Conservation (phyloP, 2,329 filamentous ascomycete genomes). For the Fusarium coicis region DNA sequence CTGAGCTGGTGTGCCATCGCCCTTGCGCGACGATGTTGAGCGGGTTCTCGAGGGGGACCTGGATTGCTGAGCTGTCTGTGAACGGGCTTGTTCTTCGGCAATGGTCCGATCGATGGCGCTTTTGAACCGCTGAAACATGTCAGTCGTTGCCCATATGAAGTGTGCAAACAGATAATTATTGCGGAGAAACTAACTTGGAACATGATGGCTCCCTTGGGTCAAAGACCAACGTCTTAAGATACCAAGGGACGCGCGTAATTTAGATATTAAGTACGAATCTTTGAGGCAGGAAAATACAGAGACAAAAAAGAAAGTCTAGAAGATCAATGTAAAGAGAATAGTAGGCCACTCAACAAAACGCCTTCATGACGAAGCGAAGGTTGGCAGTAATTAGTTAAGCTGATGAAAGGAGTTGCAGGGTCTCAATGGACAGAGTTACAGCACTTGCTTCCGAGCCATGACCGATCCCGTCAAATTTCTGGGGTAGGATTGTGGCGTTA, state of each 20-base stretch:
- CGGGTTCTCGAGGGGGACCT: constrained; percentile 53
- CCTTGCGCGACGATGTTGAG: constrained; percentile 54
- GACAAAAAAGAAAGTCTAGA: constrained; percentile 4
- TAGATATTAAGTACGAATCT: not conserved
- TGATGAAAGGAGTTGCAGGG: constrained; percentile 40
- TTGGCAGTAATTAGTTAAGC: constrained; percentile 3
- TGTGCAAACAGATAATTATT: not conserved
- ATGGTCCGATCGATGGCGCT: constrained; percentile 88
- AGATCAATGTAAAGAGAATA: not conserved
- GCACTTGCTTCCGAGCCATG: constrained; percentile 11
- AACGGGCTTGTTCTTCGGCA: constrained; percentile 89
- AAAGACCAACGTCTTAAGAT: constrained; percentile 29
- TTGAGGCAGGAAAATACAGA: not conserved
- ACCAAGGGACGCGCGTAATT: constrained; percentile 33
- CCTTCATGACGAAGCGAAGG: constrained; percentile 24
- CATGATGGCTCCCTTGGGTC: constrained; percentile 43
- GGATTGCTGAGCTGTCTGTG: constrained; percentile 65
- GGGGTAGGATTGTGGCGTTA: constrained; percentile 29
- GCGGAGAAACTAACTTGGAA: constrained; percentile 46
- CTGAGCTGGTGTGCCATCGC: constrained; percentile 48
- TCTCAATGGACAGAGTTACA: constrained; percentile 34
- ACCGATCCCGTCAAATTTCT: constrained; percentile 22
- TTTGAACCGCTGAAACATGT: constrained; percentile 74
- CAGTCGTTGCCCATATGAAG: not conserved
- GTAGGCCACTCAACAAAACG: constrained; percentile 23